phyloP scores from a whole-genome alignment of 2,329 filamentous ascomycete genomes.

The Aspergillus alliaceus region DNA sequence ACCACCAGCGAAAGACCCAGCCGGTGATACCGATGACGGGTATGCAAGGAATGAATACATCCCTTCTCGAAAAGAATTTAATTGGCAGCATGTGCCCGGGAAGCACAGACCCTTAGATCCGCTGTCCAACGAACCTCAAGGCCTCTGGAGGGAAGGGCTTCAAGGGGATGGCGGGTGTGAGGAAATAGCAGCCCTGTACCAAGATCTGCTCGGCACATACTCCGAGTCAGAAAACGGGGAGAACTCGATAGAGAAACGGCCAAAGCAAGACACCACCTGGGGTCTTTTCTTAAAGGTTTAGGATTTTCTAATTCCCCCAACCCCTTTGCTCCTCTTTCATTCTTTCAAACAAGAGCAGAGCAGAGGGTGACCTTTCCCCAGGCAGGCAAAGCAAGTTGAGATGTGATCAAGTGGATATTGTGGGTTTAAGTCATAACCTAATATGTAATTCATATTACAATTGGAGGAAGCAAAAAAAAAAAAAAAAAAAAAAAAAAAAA shows the following conservation, averaged over 20 bases:
- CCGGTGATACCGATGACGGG: neutral
- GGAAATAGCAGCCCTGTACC: slow-evolving; percentile 4
- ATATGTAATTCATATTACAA: neutral
- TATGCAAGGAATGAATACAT: neutral
- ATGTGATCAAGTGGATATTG: neutral
- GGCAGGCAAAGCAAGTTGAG: no score
- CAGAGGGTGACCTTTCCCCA: no score
- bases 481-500: neutral
- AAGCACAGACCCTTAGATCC: neutral
- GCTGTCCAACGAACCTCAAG: neutral
- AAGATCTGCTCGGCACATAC: slow-evolving; percentile 3
- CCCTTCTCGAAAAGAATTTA: neutral
- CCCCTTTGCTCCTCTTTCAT: no score
- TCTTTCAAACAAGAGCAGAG: no score
- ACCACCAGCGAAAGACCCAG: neutral
- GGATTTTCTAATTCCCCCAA: neutral
- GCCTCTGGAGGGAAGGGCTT: neutral
- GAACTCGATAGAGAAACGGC: no score
- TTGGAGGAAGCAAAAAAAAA: neutral
- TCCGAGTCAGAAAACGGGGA: slow-evolving; percentile 9
- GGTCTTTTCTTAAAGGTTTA: neutral
- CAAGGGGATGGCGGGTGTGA: neutral
- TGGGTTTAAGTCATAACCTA: neutral
- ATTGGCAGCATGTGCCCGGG: slow-evolving; percentile 5
- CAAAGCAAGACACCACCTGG: neutral